A percentile compares a stretch with the other conserved stretches of the same genome.
These are phyloP conservation scores for Aspergillus steynii DNA, from an alignment of 495 filamentous ascomycete species.

Conservation along the genomic window DNA sequence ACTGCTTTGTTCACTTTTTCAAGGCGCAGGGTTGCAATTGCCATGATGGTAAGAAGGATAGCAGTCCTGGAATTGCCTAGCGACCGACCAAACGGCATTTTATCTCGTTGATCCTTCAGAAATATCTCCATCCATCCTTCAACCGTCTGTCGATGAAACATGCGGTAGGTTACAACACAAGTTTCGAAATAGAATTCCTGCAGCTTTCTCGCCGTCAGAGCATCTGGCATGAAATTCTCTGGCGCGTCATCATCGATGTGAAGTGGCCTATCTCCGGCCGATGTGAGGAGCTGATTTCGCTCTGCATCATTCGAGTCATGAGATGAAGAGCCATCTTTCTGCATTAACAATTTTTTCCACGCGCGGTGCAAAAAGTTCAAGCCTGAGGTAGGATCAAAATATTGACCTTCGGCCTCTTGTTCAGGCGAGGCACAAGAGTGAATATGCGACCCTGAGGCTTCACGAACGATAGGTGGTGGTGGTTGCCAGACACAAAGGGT, in stretches of 20 bases:
- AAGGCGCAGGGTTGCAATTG: slow-evolving; percentile 21
- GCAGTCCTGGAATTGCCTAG: slow-evolving; percentile 18
- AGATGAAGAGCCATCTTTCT: slow-evolving; percentile 7
- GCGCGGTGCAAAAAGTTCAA: slow-evolving; percentile 27
- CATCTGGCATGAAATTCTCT: slow-evolving; percentile 11
- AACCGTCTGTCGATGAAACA: slow-evolving; percentile 20
- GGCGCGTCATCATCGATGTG: not conserved
- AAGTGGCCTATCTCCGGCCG: slow-evolving; percentile 8
- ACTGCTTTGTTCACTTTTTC: slow-evolving; percentile 5
- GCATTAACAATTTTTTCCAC: slow-evolving; percentile 19
- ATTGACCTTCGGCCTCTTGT: slow-evolving; percentile 23
- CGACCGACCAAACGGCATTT: not conserved
- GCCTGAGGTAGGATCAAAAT: slow-evolving; percentile 23
- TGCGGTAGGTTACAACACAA: slow-evolving; percentile 24
- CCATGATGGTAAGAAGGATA: slow-evolving; percentile 20
- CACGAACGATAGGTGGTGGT: too few relatives aligned
- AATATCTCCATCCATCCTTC: slow-evolving; percentile 21
- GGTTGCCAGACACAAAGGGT: not conserved
- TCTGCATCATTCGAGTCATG: slow-evolving; percentile 1
- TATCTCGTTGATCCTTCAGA: slow-evolving; percentile 8
- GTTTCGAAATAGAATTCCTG: slow-evolving; percentile 22
- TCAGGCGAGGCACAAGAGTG: slow-evolving; percentile 14
- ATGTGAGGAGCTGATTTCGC: not conserved
- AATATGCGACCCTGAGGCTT: not conserved
- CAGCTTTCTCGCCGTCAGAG: slow-evolving; percentile 8